Evolutionary conservation across 768 basidiomycete species (phyloP).

Genomic region (Naganishia vaughanmartiniae): DNA sequence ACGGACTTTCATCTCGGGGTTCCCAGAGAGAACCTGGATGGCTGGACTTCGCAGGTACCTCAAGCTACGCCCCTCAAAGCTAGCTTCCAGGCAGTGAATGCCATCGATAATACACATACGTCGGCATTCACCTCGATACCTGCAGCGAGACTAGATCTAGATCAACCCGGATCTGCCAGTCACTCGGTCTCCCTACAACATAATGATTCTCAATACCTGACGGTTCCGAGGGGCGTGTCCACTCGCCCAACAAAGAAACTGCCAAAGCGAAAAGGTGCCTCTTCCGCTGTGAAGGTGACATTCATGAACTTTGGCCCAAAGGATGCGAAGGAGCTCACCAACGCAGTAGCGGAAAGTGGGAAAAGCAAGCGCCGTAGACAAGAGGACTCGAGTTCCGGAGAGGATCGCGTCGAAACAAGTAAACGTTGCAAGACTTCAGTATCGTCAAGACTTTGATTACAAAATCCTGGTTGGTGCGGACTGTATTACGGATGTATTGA

Average conservation of each 20-base stretch:
- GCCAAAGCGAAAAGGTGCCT: conserved; percentile 2
- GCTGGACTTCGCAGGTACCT: conserved; percentile 21
- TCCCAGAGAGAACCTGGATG: neutral
- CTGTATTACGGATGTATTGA: neutral
- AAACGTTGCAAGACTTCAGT: conserved; percentile 9
- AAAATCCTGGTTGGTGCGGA: neutral
- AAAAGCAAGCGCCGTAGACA: conserved; percentile 18
- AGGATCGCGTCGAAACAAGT: neutral
- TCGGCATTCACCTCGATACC: conserved; percentile 9
- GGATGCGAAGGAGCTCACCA: conserved; percentile 20
- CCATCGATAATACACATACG: neutral
- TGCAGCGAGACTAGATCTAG: neutral
- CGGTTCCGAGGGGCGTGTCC: neutral
- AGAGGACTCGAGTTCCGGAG: conserved; percentile 17
- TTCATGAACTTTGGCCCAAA: conserved; percentile 22
- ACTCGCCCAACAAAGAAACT: conserved; percentile 11
- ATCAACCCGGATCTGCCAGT: neutral
- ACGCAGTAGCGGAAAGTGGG: conserved; percentile 20
- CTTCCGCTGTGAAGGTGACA: neutral
- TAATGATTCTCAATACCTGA: neutral
- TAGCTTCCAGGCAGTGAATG: conserved; percentile 14
- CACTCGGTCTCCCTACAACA: neutral
- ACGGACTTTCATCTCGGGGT: neutral
- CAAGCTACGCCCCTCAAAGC: neutral
- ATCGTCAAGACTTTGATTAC: neutral